Base-by-base conservation (phyloP, 768 basidiomycete genomes). In the Phlebiopsis gigantea region DNA sequence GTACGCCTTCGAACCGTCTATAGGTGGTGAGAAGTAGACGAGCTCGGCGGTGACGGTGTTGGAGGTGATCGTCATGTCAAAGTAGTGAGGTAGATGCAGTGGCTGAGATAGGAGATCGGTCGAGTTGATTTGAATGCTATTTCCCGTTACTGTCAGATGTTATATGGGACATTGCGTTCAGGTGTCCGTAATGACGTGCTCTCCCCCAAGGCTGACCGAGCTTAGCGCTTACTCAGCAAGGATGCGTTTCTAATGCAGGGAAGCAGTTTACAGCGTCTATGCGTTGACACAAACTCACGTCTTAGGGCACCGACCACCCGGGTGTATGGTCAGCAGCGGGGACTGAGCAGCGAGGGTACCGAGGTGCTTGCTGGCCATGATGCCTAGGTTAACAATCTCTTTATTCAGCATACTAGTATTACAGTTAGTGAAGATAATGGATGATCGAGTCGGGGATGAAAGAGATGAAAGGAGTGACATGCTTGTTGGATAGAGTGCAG, bases 11-110 rank as follows among this genome's bases (percentile, higher is more conserved):
- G 68, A 66, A 34, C 68, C 69, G 58, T 71, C 69, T 2, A 47
- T 28, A 1, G 69, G 66, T 2, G 63, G 57, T 1, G 24, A 25
- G 57, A 63, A 70, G 68, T 79, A 82, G 19, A 53, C 42, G 31
- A 81, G 68, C 14, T 63, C 58, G 21, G 73, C 71, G 39, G 66
- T 42, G 12, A 59, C 55, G 2, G 62, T 57, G 46, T 61, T 55
- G 12, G 59, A 51, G n/a, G n/a, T n/a, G 51, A 63, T 44, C 19
- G 63, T 56, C 63, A 60, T 63, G 45, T 10, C 17, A 25, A 22
- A 46, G 12, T 17, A 25, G 45, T 17, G 34, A 39, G 34, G 34
- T 39, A 39, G 8, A 17, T 39, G 17, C 9, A 39, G 22, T 19
- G n/a, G 47, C 25, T 4, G 26, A 5, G 28, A 9, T 30, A 6